Conservation (phyloP, 495 filamentous ascomycete species). For the Penicillium parvum region DNA sequence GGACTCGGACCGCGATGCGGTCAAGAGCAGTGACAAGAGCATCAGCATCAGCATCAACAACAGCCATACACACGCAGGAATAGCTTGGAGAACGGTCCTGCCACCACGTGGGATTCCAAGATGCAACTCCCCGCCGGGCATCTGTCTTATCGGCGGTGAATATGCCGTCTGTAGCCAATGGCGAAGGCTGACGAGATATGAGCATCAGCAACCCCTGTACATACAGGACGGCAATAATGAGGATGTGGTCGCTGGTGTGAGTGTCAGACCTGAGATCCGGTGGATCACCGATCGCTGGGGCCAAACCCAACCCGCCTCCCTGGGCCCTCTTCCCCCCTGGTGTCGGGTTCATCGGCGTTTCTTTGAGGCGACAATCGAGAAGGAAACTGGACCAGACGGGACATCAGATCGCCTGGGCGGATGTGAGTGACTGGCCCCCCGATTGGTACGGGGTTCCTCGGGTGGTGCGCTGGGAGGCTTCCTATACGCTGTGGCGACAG, state of each 20-base stretch:
- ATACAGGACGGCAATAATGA: too few relatives aligned
- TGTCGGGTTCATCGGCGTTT: conserved; percentile 1
- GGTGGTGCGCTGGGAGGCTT: conserved; percentile 16
- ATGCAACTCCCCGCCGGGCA: conserved; percentile 9
- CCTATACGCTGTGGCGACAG: conserved; percentile 25
- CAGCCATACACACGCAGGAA: too few relatives aligned
- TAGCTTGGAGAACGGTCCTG: too few relatives aligned
- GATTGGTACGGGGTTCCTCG: conserved; percentile 19
- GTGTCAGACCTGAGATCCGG: conserved; percentile 1
- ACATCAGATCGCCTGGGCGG: conserved; percentile 28
- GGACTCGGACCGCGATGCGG: conserved; percentile 6
- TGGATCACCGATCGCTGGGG: conserved; percentile 13
- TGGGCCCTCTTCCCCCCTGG: neutral
- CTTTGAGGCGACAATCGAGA: neutral
- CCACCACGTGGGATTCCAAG: conserved; percentile 16
- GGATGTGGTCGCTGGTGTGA: too few relatives aligned
- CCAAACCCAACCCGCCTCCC: conserved; percentile 14
- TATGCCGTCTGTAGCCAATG: neutral
- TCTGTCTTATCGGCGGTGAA: conserved; percentile 10
- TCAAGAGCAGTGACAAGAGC: too few relatives aligned
- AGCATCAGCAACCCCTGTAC: too few relatives aligned
- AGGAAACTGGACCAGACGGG: neutral
- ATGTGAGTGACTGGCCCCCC: conserved; percentile 15
- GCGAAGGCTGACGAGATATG: accelerated
- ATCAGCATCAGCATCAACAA: too few relatives aligned